phyloP scores from a whole-genome alignment of 495 filamentous ascomycete species.

The Chaetomium fimeti region DNA sequence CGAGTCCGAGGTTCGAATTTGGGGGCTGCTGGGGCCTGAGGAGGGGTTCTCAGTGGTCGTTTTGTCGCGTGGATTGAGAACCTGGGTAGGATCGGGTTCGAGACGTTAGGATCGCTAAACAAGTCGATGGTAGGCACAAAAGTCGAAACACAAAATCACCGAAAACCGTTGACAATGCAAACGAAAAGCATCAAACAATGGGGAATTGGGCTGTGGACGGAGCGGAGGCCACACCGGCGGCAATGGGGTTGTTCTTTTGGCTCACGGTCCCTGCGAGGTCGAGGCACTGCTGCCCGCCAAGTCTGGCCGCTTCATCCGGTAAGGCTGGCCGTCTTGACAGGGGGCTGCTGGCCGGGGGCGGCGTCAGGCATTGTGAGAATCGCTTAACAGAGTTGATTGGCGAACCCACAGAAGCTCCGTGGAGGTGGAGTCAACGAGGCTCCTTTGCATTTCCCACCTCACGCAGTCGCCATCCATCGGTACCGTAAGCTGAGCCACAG shows the following conservation, averaged over 20 bases:
- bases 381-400: constrained; percentile 1
- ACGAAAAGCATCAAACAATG: neutral
- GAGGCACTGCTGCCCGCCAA: constrained; percentile 18
- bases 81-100: neutral
- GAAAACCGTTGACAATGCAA: neutral
- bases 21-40: neutral
- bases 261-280: neutral
- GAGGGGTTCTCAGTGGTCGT: constrained; percentile 4
- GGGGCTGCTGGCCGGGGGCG: constrained; percentile 1
- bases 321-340: constrained; percentile 4
- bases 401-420: constrained; percentile 1
- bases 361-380: neutral
- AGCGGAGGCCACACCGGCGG: neutral
- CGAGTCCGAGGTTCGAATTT: neutral
- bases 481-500: neutral
- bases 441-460: neutral
- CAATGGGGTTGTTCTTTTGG: neutral
- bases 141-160: neutral
- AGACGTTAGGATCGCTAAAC: neutral
- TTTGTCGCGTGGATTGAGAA: neutral
- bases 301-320: constrained; percentile 13
- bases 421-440: neutral
- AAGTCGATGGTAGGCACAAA: neutral
- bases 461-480: neutral
- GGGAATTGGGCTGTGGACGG: neutral